Conservation (phyloP, 1,139 yeast species). For the Taphrina betulina region DNA sequence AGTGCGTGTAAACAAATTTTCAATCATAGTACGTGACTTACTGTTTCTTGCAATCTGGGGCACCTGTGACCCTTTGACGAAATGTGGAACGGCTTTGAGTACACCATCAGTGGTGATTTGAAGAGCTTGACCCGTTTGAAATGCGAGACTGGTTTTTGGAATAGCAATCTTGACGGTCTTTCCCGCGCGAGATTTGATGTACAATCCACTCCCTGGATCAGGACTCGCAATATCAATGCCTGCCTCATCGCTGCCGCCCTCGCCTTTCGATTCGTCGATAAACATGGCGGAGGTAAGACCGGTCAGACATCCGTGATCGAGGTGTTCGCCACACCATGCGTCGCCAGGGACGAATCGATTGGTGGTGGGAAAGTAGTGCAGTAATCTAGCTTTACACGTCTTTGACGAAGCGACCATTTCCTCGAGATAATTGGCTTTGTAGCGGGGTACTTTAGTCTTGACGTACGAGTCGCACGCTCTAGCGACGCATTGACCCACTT, state of each 20-base stretch:
- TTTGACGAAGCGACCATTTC: conserved; percentile 53
- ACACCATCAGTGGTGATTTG: conserved; percentile 54
- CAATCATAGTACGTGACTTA: too few relatives aligned
- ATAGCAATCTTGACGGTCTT: conserved; percentile 54
- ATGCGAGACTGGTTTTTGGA: conserved; percentile 59
- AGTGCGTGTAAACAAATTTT: too few relatives aligned
- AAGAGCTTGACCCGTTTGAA: conserved; percentile 65
- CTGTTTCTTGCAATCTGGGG: conserved; percentile 52
- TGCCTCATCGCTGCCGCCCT: conserved; percentile 6
- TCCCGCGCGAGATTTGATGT: conserved; percentile 54
- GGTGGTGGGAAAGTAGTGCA: conserved; percentile 53
- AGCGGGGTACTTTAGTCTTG: conserved; percentile 37
- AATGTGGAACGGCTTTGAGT: conserved; percentile 64
- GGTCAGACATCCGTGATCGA: conserved; percentile 63
- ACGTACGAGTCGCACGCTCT: conserved; percentile 50
- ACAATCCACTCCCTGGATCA: conserved; percentile 55
- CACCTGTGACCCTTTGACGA: conserved; percentile 50
- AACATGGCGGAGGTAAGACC: conserved; percentile 56
- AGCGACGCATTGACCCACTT: conserved; percentile 56
- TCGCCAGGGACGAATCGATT: neutral
- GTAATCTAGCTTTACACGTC: conserved; percentile 59
- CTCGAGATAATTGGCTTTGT: conserved; percentile 49
- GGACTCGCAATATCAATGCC: conserved; percentile 43
- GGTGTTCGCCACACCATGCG: conserved; percentile 67
- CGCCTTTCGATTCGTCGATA: conserved; percentile 45